phyloP scores from a whole-genome alignment of 768 basidiomycete species.

The Rhodotorula kratochvilovae region DNA sequence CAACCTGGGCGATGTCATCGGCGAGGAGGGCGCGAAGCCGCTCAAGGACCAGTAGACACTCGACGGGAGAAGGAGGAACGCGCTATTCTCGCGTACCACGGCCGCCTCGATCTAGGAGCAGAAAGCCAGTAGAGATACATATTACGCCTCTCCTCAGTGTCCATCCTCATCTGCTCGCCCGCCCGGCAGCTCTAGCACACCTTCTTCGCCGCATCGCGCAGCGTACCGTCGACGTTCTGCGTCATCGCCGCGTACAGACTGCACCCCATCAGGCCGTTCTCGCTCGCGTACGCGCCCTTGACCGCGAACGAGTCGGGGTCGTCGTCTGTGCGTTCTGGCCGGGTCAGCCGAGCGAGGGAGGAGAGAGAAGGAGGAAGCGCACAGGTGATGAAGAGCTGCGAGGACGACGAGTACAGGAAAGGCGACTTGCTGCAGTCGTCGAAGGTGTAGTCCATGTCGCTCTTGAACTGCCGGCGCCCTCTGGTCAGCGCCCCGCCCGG shows the following conservation, averaged over 20 bases:
- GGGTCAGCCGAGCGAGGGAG: background rate
- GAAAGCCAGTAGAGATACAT: no score
- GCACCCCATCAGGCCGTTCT: background rate
- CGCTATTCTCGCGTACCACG: no score
- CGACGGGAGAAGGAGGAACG: no score
- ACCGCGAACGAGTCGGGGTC: constrained; percentile 4
- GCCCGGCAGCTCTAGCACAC: constrained; percentile 19
- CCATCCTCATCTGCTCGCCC: no score
- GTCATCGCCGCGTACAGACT: constrained; percentile 9
- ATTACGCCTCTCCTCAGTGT: no score
- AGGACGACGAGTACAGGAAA: constrained; percentile 4
- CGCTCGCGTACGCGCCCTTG: constrained; percentile 7
- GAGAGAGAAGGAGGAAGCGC: background rate
- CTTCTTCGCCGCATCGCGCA: constrained; percentile 12
- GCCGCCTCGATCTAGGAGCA: no score
- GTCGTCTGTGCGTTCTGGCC: constrained; percentile 2
- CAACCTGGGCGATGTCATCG: constrained; percentile 61
- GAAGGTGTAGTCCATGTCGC: constrained; percentile 18
- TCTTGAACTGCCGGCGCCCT: background rate
- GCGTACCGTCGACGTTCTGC: constrained; percentile 12
- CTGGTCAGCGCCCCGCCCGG: background rate
- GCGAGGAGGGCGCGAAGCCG: constrained; percentile 23
- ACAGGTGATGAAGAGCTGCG: constrained; percentile 23
- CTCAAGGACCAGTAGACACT: background rate
- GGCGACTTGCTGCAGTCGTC: constrained; percentile 27